Percentiles rank a stretch among this genome's conserved stretches.
Evolutionary conservation across 768 basidiomycete species (phyloP).

Genomic region (Cystobasidiopsis lactophilus): DNA sequence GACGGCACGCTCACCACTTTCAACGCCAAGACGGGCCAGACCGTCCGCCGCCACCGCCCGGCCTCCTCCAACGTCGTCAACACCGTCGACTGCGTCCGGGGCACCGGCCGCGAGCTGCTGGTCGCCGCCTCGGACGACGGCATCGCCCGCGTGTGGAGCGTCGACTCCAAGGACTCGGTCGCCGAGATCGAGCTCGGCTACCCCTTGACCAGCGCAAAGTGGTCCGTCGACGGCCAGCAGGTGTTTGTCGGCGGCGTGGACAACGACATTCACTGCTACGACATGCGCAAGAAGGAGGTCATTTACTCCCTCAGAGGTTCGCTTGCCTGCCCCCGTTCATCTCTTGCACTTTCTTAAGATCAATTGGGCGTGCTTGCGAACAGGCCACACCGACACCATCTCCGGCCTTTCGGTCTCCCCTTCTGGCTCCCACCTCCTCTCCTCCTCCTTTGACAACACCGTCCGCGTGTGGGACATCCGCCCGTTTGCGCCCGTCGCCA

Average conservation of each 20-base stretch:
- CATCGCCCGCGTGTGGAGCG: conserved; percentile 71
- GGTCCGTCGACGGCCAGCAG: conserved; percentile 50
- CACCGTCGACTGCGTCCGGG: conserved; percentile 61
- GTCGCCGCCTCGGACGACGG: conserved; percentile 83
- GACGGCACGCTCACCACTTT: conserved; percentile 60
- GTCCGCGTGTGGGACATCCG: conserved; percentile 77
- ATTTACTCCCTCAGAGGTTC: conserved; percentile 46
- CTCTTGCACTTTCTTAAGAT: too few species aligned
- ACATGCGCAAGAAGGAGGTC: conserved; percentile 62
- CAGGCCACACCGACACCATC: conserved; percentile 68
- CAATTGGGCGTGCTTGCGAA: too few species aligned
- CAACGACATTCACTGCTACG: conserved; percentile 76
- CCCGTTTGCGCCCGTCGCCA: conserved; percentile 71
- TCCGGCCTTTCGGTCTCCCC: conserved; percentile 84
- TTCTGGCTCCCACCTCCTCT: conserved; percentile 62
- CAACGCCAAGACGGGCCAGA: conserved; percentile 63
- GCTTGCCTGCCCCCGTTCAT: too few species aligned
- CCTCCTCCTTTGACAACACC: conserved; percentile 73
- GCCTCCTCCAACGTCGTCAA: conserved; percentile 74
- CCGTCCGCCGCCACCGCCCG: conserved; percentile 57
- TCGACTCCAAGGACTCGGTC: conserved; percentile 49
- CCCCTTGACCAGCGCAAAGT: conserved; percentile 84
- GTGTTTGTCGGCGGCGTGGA: conserved; percentile 83
- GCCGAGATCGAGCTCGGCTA: conserved; percentile 54
- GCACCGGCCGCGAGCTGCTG: conserved; percentile 62